A percentile compares a stretch with the other conserved stretches of the same genome.
These are phyloP conservation scores for Puccinia brachypodii DNA, from an alignment of 1,284 basidiomycete species.

Conservation along the genomic window DNA sequence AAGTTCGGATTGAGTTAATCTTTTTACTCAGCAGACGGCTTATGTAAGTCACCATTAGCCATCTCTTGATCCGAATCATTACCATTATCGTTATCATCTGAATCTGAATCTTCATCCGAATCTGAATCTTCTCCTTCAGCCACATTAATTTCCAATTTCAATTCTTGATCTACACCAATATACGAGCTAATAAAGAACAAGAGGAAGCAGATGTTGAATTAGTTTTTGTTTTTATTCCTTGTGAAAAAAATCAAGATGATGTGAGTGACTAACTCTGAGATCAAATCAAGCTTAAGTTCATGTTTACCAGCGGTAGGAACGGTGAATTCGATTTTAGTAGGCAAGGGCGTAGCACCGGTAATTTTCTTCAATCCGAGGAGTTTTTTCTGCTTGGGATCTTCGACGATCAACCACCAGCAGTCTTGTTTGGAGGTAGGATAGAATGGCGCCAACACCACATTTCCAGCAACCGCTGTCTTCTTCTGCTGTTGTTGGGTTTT, in stretches of 20 bases:
- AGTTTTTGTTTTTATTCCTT: too few species aligned
- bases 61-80: constrained; percentile 46
- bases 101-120: constrained; percentile 25
- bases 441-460: constrained; percentile 82
- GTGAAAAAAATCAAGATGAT: background rate
- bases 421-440: constrained; percentile 87
- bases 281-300: constrained; percentile 44
- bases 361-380: constrained; percentile 93
- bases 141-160: constrained; percentile 48
- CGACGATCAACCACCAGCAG: constrained; percentile 96
- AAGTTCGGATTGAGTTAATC: too few species aligned
- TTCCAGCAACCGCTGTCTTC: constrained; percentile 61
- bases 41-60: constrained; percentile 26
- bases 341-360: constrained; percentile 75
- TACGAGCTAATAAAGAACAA: constrained; percentile 40
- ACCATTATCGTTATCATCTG: too few species aligned
- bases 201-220: too few species aligned
- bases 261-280: constrained; percentile 24
- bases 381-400: constrained; percentile 66
- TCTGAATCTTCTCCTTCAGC: constrained; percentile 46
- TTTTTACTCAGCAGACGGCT: background rate
- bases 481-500: too few species aligned
- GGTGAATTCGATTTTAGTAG: constrained; percentile 83
- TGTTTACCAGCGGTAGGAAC: constrained; percentile 27
- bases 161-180: constrained; percentile 48